Evolutionary conservation across 2,329 filamentous ascomycete species (phyloP).

Genomic region (Cryphonectria radicalis): DNA sequence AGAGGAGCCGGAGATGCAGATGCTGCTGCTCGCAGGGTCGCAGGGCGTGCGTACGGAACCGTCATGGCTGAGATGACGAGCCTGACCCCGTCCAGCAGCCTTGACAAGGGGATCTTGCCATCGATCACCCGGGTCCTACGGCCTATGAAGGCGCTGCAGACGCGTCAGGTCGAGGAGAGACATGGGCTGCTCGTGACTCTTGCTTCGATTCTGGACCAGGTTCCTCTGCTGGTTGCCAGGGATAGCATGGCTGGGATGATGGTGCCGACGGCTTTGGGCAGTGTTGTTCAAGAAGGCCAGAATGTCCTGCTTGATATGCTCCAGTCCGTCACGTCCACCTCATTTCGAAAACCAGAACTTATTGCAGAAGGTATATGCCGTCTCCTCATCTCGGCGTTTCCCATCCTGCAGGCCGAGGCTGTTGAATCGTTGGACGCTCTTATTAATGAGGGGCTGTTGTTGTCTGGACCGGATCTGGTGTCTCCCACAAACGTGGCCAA

Average conservation of each 20-base stretch:
- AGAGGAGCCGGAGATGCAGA: conserved; percentile 85
- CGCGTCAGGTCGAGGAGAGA: conserved; percentile 68
- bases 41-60: conserved; percentile 70
- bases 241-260: background rate
- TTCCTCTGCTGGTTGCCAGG: conserved; percentile 42
- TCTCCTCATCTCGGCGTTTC: conserved; percentile 59
- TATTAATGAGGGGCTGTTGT: conserved; percentile 29
- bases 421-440: conserved; percentile 26
- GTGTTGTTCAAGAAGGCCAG: conserved; percentile 18
- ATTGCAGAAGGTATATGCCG: conserved; percentile 64
- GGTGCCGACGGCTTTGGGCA: background rate
- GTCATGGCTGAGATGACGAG: conserved; percentile 51
- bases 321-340: conserved; percentile 44
- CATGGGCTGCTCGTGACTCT: conserved; percentile 69
- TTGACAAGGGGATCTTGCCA: conserved; percentile 33
- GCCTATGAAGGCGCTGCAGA: conserved; percentile 51
- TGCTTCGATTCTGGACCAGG: conserved; percentile 59
- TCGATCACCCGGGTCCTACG: conserved; percentile 49
- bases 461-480: conserved; percentile 34
- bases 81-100: background rate
- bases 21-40: conserved; percentile 70
- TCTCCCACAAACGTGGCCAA: background rate
- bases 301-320: conserved; percentile 42
- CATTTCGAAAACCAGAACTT: conserved; percentile 65
- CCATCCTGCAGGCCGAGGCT: conserved; percentile 48